Base-by-base conservation (phyloP, 2,329 filamentous ascomycete species). In the Pseudogymnoascus sp. region DNA sequence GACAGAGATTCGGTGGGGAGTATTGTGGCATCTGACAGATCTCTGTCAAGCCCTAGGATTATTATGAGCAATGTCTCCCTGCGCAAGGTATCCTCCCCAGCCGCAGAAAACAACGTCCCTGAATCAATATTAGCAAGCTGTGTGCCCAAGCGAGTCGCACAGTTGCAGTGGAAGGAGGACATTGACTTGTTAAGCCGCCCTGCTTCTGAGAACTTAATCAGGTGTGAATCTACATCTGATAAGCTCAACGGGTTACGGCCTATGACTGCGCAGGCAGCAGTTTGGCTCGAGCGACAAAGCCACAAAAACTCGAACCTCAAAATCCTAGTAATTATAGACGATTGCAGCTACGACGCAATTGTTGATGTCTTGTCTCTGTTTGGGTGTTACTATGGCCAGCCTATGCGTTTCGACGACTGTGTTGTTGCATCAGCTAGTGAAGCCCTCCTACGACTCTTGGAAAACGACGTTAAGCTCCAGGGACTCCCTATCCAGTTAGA, bases 361-460 rank as follows among this genome's bases (percentile, higher is more conserved):
- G 9, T 35, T 35, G 33, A 35, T 11, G 10, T 11, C 33, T 10
- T 35, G 8, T 35, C 33, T 35, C 7, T 35, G 10, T 35, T 35
- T 35, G 33, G 33, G 33, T 21, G 21, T 21, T 21, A 21, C 21
- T 3, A 21, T 21, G 21, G 21, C 21, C 21, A 21, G 21, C 36
- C 67, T 83, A 4, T 80, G 76, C 58, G 69, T 83, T n/a, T 76
- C 79, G 0, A 73, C 75, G 0, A 35, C 3, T 35, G 33, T 35
- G 33, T 35, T 10, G 33, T 35, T 11, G 33, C 33, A 10, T 35
- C 33, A 35, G 10, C 33, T 3, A 35, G 8, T 10, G 10, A 35
- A 35, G 33, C 9, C 10, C 9, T 9, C 7, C 10, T 35, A 35
- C 33, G 33, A 8, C 33, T 11, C 3, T 35, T 35, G 33, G 33